Evolutionary conservation across 108 stramenopile species (phyloP), one percentile per base, ranked within the genome.

Genomic region (Asterionellopsis glacialis): DNA sequence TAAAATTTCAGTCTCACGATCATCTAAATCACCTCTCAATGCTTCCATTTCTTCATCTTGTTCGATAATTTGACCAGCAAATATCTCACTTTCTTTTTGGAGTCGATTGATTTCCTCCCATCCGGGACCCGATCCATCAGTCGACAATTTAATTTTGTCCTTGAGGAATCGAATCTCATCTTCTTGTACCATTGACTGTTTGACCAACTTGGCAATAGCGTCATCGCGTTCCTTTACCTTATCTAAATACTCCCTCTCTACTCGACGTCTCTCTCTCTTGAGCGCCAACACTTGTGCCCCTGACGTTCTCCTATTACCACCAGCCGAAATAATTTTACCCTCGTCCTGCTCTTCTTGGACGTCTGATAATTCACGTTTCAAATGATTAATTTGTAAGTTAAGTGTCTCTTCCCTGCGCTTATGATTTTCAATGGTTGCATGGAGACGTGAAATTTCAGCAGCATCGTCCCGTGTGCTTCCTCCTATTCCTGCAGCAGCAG

Each of bases 51-150:
- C 86, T 70, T 77, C 84, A 58, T 91, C 90, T 57, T 85, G 86
- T 48, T 91, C 90, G 55, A 91, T 87, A 22, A 91, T 83, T 71
- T 91, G 90, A 15, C 78, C 82, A 15, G 90, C 90, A 70, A 91
- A 91, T 26, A 91, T 88, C 62, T 91, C 90, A 55, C 69, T 86
- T 60, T 91, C 90, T 21, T 84, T 75, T 45, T 81, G 77, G 40
- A 91, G 59, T 41, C 84, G 72, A 16, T 59, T 41, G 13, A 81
- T 63, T 49, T 91, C 90, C 51, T 70, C 66, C 57, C 57, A 21
- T 39, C 57, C 22, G 19, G 45, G 15, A 19, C 39, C 13, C 25
- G 21, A 18, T 42, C 18, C n/a, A 48, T 44, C 42, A 5, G 39
- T 55, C 22, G 69, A 64, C 10, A 72, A 22, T 60, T 70, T 62